Evolutionary conservation across 2,329 filamentous ascomycete species (phyloP), one percentile per base, ranked within the genome.

Genomic region (Fusarium sp.): DNA sequence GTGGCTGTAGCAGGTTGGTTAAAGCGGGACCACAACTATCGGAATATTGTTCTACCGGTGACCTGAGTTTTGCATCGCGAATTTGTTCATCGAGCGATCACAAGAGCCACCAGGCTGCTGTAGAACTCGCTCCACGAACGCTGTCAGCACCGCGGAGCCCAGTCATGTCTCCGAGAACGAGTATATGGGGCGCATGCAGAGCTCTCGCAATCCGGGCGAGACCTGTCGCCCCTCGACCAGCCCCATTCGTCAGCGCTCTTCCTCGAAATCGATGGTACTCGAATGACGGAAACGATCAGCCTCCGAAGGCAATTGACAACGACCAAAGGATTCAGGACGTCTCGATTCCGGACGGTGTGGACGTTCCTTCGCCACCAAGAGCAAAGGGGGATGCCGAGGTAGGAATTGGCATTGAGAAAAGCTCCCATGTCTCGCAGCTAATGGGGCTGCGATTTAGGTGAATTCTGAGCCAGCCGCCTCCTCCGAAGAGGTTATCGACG

Each of bases 121-220:
- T 63, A 73, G 25, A 68, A 63, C 51, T 55, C 70, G 57, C 71
- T 76, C 74, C 59, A 74, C 66, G 62, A 70, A 73, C 72, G 74
- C 58, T 74, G 72, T 60, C 61, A 74, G 71, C 67, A 69, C 73
- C 72, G 74, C 70, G 72, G 74, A 73, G 74, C 73, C 76, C 71
- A 72, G 73, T 56, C 72, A 80, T 80, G 79, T 76, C 77, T 76
- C 70, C 79, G 60, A 76, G 76, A 73, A 72, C 76, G 62, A 76
- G 75, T 63, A 65, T 80, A 59, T 79, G 77, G 79, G 76, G 76
- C 40, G 78, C 75, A 69, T 80, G 79, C 59, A 77, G 77, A 75
- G 72, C 75, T 73, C 72, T 81, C 52, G 76, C 76, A 56, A 58
- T 79, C 65, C 75, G 72, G 38, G 73, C 76, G 72, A 72, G 74